Evolutionary conservation across 2,329 filamentous ascomycete species (phyloP), one percentile per base, ranked within the genome.

Genomic region (Harringtonia aguacate): DNA sequence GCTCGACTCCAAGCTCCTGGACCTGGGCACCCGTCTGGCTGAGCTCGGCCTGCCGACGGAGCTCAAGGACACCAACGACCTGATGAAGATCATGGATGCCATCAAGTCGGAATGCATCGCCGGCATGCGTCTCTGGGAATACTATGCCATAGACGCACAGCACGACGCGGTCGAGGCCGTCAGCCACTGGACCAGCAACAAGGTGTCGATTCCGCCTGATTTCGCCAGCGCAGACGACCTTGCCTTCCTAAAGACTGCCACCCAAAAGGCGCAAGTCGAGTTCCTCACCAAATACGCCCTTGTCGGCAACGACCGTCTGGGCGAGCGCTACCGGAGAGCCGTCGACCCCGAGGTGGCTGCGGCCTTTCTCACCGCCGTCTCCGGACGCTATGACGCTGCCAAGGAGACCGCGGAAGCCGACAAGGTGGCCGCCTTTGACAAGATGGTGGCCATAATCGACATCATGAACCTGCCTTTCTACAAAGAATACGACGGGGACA

Each of bases 391-490:
- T 75, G 30, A 79, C 56, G 75, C 82, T 50, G 65, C 63, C 22
- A 62, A 73, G 50, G 48, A 61, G 52, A 56, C 65, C 44, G 53
- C 70, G 54, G 61, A 64, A 41, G 62, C 73, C 44, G 61, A 80
- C 58, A 59, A 73, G 62, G 58, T 65, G 49, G 66, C 69, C 43
- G 69, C 75, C 42, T 62, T 72, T 56, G 63, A 73, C 49, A 72
- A 79, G 58, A 61, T 84, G 50, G 63, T 65, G 3, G 67, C 75
- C 43, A 72, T 95, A 33, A 64, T 97, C 14, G 83, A 97, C 53
- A 83, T 87, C 40, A 68, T 92, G 53, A 98, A 98, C 56, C 70
- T 95, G 29, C 77, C 83, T 3, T 85, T 90, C 56, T 98, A 98
- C 67, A 76, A 82, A 50, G 92, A 98, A 62, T 98, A 94, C 60